Evolutionary conservation across 208 protist species (phyloP).

Genomic region (Trichomonas tenax): DNA sequence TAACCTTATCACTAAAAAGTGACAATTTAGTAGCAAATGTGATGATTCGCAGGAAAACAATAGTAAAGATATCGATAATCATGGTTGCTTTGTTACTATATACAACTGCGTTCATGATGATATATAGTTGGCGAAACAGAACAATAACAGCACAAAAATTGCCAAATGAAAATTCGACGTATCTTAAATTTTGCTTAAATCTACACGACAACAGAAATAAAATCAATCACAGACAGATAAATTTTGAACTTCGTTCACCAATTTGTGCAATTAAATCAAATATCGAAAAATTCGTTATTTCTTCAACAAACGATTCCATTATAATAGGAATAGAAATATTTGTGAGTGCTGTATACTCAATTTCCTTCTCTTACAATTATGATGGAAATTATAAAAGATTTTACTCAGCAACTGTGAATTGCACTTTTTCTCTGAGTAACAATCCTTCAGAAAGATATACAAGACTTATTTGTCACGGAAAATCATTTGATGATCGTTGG

Average conservation of each 20-base stretch:
- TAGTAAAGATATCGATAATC: too few relatives aligned
- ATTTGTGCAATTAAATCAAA: not conserved
- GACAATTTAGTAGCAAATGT: too few relatives aligned
- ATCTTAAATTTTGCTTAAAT: too few relatives aligned
- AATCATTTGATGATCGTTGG: not conserved
- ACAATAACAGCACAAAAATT: too few relatives aligned
- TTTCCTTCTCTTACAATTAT: not conserved
- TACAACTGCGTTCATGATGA: too few relatives aligned
- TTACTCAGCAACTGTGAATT: not conserved
- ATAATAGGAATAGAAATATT: not conserved
- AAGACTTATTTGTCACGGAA: not conserved
- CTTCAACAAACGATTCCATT: not conserved
- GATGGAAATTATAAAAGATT: not conserved
- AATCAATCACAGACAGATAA: too few relatives aligned
- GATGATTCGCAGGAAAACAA: too few relatives aligned
- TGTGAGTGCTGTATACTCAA: not conserved
- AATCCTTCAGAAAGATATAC: not conserved
- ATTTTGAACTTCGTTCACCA: not conserved
- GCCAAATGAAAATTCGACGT: too few relatives aligned
- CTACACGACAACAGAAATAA: too few relatives aligned
- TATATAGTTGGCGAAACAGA: too few relatives aligned
- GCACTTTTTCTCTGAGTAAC: not conserved
- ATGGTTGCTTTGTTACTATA: too few relatives aligned
- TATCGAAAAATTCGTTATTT: not conserved
- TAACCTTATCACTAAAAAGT: too few relatives aligned